Percentiles rank a stretch among this genome's conserved stretches.
These are phyloP conservation scores for Ceratocystis colombiana DNA, from an alignment of 2,329 filamentous ascomycete genomes.

Conservation along the genomic window DNA sequence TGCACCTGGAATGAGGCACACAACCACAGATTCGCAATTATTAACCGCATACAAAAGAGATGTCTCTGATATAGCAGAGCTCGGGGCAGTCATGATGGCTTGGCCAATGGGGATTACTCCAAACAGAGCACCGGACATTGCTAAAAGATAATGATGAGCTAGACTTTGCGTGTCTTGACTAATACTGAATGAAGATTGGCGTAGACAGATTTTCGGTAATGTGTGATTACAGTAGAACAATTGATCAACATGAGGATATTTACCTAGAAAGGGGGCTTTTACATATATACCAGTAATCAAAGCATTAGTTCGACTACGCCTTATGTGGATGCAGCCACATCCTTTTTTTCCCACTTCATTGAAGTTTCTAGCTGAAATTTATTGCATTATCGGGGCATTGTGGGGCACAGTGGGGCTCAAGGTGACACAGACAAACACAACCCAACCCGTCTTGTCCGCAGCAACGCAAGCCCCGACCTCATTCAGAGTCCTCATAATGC, in stretches of 20 bases:
- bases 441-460: not conserved
- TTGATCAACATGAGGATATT: not conserved
- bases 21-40: conserved; percentile 61
- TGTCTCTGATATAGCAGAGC: conserved; percentile 43
- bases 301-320: not conserved
- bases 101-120: conserved; percentile 52
- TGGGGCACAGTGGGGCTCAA: not conserved
- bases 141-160: not conserved
- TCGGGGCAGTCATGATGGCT: conserved; percentile 46
- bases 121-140: conserved; percentile 42
- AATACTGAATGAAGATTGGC: not conserved
- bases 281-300: not conserved
- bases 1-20: conserved; percentile 76
- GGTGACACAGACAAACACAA: not conserved
- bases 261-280: not conserved
- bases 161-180: not conserved
- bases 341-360: not conserved
- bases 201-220: not conserved
- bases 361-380: not conserved
- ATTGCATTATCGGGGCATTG: conserved; percentile 9
- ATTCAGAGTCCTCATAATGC: not conserved
- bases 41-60: conserved; percentile 47
- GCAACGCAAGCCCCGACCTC: not conserved
- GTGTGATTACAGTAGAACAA: not conserved
- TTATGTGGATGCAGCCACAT: not conserved